Base-by-base conservation (phyloP, 2,329 filamentous ascomycete species). In the Calonectria hongkongensis region DNA sequence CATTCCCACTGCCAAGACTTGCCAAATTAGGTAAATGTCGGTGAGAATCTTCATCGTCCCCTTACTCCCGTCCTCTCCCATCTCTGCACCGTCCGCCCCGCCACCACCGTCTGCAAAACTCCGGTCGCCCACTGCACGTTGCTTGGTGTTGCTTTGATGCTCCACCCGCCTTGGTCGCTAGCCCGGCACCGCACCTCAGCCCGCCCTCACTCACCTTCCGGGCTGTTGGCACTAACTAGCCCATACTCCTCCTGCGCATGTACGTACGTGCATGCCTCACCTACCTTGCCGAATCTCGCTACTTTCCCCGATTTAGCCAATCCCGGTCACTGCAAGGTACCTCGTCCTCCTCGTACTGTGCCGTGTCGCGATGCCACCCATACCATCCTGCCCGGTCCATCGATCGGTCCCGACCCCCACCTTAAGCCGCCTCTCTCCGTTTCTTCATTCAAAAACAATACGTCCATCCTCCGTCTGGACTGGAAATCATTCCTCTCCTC, bases 251-350 rank as follows among this genome's bases (percentile, higher is more conserved):
- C 56, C 60, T 21, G 36, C 56, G 30, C 33, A 36, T 36, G 33
- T 36, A 36, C 33, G 33, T 47, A 33, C 65, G 39, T 67, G 64
- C 56, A 45, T 67, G 54, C 51, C 54, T 71, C 36, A 54, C 64
- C 45, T 51, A 45, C 54, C 45, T 28, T 71, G 58, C 70, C 60
- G 21, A 63, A 62, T 56, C 36, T 60, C 54, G 54, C 33, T 60
- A 60, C 54, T 60, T 60, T 60, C 54, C 54, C 54, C 54, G 28
- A 27, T 39, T 58, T 60, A 58, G 70, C 30, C 30, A 43, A 43
- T 28, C 33, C 45, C 54, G 47, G 65, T 68, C 54, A 39, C 70
- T 65, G 58, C 70, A 68, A 72, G 70, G 70, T 72, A 72, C 70
- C 65, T 72, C 33, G 41, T 27, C 28, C 39, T 60, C 25, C 65